Conservation (phyloP, 805 yeast genomes). For the Metschnikowia proteae region DNA sequence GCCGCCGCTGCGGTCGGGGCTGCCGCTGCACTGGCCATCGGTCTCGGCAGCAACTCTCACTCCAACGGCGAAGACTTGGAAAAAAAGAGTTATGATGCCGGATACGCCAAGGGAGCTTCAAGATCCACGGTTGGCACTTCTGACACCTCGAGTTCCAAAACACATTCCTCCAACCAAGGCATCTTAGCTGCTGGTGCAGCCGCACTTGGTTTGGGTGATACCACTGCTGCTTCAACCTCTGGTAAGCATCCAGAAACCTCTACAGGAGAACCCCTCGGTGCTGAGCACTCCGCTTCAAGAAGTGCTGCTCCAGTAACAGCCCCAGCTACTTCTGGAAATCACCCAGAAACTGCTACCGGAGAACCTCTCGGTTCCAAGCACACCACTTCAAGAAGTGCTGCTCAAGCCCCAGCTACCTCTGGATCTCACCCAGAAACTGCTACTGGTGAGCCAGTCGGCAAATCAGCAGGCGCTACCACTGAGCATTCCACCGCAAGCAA, state of each 20-base stretch:
- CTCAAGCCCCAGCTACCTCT: conserved; percentile 1
- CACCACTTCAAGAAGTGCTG: not conserved
- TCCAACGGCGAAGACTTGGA: conserved; percentile 6
- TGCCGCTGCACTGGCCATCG: conserved; percentile 13
- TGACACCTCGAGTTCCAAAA: not conserved
- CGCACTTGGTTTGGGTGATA: conserved; percentile 3
- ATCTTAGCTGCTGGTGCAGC: conserved; percentile 5
- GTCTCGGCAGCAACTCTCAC: not conserved
- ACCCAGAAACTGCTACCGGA: not conserved
- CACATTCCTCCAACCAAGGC: not conserved
- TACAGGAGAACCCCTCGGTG: not conserved
- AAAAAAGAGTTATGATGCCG: conserved; percentile 7
- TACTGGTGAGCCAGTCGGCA: conserved; percentile 1
- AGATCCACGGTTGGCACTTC: not conserved
- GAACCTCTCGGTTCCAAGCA: not conserved
- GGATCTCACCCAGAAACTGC: not conserved
- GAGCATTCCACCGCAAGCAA: not conserved
- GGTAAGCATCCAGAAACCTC: conserved; percentile 10
- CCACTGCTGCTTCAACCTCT: conserved; percentile 11
- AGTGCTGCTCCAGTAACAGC: not conserved
- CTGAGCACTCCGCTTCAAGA: not conserved
- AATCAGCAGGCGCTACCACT: conserved; percentile 1
- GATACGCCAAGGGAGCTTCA: conserved; percentile 5
- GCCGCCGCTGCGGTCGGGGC: conserved; percentile 18
- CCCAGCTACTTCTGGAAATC: not conserved